phyloP scores from a whole-genome alignment of 345 rosid genomes.

The Capsella bursapastoris region DNA sequence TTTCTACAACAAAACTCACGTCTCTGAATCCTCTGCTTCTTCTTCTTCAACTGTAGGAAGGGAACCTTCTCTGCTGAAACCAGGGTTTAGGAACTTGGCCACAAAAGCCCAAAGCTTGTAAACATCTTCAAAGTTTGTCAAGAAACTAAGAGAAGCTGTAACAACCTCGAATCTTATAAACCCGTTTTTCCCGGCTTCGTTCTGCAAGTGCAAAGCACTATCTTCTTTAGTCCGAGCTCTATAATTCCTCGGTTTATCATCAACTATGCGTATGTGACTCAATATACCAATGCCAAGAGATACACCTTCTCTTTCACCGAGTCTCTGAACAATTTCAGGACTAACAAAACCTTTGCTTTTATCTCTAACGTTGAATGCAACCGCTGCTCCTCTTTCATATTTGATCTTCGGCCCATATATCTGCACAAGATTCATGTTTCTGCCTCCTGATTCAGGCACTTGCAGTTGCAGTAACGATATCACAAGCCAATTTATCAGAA shows the following conservation, averaged over 20 bases:
- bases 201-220: constrained; percentile 62
- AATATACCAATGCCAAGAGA: constrained; percentile 84
- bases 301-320: constrained; percentile 87
- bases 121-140: constrained; percentile 95
- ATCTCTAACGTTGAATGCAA: constrained; percentile 88
- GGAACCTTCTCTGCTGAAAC: constrained; percentile 66
- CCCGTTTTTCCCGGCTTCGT: constrained; percentile 72
- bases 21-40: constrained; percentile 57
- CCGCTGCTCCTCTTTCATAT: constrained; percentile 96
- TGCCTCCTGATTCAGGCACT: constrained; percentile 50
- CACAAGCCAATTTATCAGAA: constrained; percentile 84
- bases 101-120: constrained; percentile 91
- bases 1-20: constrained; percentile 36
- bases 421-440: constrained; percentile 68
- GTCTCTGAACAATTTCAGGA: constrained; percentile 87
- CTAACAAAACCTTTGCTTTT: constrained; percentile 64
- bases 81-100: constrained; percentile 81
- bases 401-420: constrained; percentile 96
- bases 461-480: constrained; percentile 81
- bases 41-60: constrained; percentile 77
- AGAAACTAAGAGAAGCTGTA: constrained; percentile 89
- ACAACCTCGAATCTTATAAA: constrained; percentile 86
- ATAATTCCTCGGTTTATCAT: constrained; percentile 57
- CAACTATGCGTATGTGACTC: constrained; percentile 80
- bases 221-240: constrained; percentile 62